A percentile compares a stretch with the other conserved stretches of the same genome.
Evolutionary conservation across 352 stramenopile species (phyloP).

Genomic region (Elongisporangium senticosum): DNA sequence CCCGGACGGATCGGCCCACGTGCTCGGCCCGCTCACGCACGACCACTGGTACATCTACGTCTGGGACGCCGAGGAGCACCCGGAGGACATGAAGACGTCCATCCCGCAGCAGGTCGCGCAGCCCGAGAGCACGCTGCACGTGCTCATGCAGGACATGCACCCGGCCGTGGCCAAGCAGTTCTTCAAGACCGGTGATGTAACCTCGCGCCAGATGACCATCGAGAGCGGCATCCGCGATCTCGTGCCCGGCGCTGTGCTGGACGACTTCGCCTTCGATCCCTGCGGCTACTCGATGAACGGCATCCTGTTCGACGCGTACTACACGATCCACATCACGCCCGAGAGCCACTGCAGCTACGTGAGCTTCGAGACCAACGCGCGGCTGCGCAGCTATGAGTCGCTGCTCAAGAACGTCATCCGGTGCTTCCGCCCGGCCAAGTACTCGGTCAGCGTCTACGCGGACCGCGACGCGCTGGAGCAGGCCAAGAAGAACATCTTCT

Average conservation of each 20-base stretch:
- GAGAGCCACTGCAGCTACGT: constrained; percentile 96
- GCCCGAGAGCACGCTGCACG: constrained; percentile 73
- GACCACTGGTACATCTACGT: constrained; percentile 99
- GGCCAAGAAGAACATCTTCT: constrained; percentile 70
- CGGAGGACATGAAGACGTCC: constrained; percentile 11
- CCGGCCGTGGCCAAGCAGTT: constrained; percentile 78
- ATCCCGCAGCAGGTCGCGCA: constrained; percentile 15
- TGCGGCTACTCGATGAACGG: constrained; percentile 99
- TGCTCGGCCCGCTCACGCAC: constrained; percentile 92
- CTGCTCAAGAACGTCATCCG: constrained; percentile 97
- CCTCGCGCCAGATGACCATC: constrained; percentile 90
- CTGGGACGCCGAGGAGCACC: constrained; percentile 88
- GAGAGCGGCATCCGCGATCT: constrained; percentile 94
- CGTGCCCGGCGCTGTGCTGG: constrained; percentile 92
- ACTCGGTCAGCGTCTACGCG: constrained; percentile 97
- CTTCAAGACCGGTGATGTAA: constrained; percentile 77
- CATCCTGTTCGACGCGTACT: constrained; percentile 97
- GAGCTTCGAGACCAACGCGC: constrained; percentile 98
- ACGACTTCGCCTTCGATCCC: constrained; percentile 97
- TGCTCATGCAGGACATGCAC: constrained; percentile 87
- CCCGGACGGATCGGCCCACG: constrained; percentile 76
- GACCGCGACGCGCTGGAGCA: constrained; percentile 71
- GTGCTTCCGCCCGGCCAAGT: constrained; percentile 96
- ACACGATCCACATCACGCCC: constrained; percentile 98
- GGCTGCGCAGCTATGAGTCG: constrained; percentile 78